A percentile compares a stretch with the other conserved stretches of the same genome.
Conservation (phyloP, 2,329 filamentous ascomycete genomes). For the Cordyceps cateniannulata region DNA sequence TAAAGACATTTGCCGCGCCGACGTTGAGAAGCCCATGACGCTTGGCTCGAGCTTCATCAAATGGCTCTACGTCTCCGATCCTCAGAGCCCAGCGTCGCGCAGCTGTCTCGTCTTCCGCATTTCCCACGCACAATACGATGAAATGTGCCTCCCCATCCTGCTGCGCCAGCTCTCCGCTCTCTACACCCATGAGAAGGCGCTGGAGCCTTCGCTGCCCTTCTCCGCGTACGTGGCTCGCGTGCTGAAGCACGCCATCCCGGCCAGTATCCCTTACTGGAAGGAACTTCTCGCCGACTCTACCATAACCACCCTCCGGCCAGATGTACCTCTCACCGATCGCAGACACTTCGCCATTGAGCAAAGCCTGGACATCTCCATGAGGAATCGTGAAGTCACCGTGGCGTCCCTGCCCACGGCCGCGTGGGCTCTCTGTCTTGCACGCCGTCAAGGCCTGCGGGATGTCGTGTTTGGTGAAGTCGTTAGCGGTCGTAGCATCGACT, state of each 20-base stretch:
- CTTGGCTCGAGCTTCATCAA: slow-evolving; percentile 55
- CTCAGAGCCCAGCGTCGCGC: slow-evolving; percentile 19
- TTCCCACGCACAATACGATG: slow-evolving; percentile 65
- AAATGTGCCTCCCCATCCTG: slow-evolving; percentile 57
- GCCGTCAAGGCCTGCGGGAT: slow-evolving; percentile 44
- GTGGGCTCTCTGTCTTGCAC: slow-evolving; percentile 58
- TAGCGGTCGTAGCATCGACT: slow-evolving; percentile 54
- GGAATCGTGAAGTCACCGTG: slow-evolving; percentile 50
- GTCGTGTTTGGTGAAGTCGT: slow-evolving; percentile 62
- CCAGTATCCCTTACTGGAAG: slow-evolving; percentile 55
- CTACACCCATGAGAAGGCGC: slow-evolving; percentile 20
- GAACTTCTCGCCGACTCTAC: slow-evolving; percentile 49
- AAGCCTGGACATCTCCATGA: slow-evolving; percentile 39
- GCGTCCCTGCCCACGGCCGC: slow-evolving; percentile 61
- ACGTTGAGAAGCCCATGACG: slow-evolving; percentile 48
- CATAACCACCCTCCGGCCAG: slow-evolving; percentile 39
- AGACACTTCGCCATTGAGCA: slow-evolving; percentile 36
- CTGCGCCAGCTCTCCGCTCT: slow-evolving; percentile 53
- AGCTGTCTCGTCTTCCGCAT: slow-evolving; percentile 52
- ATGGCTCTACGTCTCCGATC: slow-evolving; percentile 44
- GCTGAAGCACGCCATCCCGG: slow-evolving; percentile 32
- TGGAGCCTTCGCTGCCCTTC: slow-evolving; percentile 32
- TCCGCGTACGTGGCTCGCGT: slow-evolving; percentile 40
- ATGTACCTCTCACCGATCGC: slow-evolving; percentile 28
- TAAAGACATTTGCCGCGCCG: slow-evolving; percentile 46